Conservation (phyloP, 2,329 filamentous ascomycete genomes). For the Trichoderma sp. region DNA sequence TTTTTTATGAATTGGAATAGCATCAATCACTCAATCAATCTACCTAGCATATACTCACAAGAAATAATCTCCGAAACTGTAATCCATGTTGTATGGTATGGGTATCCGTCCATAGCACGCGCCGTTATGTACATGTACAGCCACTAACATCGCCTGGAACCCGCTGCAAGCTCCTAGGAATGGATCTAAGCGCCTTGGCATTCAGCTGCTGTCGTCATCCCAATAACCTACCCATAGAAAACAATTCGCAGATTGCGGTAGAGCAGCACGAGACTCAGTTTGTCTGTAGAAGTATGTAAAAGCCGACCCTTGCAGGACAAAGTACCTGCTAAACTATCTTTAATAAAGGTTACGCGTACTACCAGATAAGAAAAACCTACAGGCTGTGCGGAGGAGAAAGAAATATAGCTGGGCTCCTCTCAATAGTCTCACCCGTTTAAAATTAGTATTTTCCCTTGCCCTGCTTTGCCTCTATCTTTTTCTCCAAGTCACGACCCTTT, state of each 20-base stretch:
- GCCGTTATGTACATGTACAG: too few relatives aligned
- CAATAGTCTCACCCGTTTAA: background rate
- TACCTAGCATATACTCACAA: too few relatives aligned
- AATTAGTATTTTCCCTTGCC: background rate
- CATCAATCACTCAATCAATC: background rate
- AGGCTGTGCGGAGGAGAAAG: background rate
- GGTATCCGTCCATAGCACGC: too few relatives aligned
- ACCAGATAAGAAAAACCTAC: background rate
- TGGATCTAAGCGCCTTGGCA: slow-evolving; percentile 7
- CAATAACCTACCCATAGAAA: background rate
- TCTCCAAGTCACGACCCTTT: background rate
- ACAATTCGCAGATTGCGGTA: background rate
- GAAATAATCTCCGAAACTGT: background rate
- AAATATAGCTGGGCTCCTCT: background rate
- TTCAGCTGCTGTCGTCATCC: slow-evolving; percentile 13
- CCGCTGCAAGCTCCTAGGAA: background rate
- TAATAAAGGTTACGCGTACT: background rate
- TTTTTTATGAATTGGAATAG: background rate
- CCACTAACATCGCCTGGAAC: too few relatives aligned
- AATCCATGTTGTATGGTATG: background rate
- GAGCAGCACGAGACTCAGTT: background rate
- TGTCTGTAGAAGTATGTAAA: background rate
- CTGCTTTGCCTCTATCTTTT: background rate
- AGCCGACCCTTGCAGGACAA: background rate
- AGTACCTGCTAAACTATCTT: background rate